phyloP scores from a whole-genome alignment of 306 rosid species.

The Glycine soja region DNA sequence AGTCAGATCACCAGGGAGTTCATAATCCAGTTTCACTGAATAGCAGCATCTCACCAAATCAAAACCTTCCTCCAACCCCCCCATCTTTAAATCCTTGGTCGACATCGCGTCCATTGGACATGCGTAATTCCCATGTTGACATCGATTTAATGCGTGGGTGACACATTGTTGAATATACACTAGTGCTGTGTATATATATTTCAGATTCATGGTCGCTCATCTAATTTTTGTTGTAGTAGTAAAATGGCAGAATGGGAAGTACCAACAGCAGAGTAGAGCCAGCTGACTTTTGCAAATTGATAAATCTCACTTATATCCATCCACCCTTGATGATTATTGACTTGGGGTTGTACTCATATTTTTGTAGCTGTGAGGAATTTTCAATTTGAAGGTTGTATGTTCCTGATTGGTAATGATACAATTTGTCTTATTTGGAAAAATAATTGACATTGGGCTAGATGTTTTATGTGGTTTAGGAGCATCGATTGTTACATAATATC shows the following conservation, averaged over 20 bases:
- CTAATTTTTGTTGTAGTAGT: conserved; percentile 57
- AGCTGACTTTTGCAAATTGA: conserved; percentile 52
- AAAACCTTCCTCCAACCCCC: conserved; percentile 59
- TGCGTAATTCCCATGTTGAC: conserved; percentile 78
- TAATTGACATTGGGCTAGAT: conserved; percentile 14
- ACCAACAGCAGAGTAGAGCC: conserved; percentile 52
- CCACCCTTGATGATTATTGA: conserved; percentile 39
- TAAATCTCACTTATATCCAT: conserved; percentile 49
- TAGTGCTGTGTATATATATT: conserved; percentile 52
- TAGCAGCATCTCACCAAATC: conserved; percentile 55
- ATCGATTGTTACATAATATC: not conserved
- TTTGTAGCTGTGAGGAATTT: conserved; percentile 52
- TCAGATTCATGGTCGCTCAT: conserved; percentile 45
- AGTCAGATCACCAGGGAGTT: conserved; percentile 63
- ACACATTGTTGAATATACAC: conserved; percentile 18
- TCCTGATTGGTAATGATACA: conserved; percentile 41
- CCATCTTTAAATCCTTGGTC: conserved; percentile 72
- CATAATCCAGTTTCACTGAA: conserved; percentile 58
- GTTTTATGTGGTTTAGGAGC: conserved; percentile 35
- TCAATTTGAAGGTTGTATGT: conserved; percentile 43
- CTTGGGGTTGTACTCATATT: conserved; percentile 58
- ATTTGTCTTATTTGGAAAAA: conserved; percentile 28
- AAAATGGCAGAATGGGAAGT: conserved; percentile 51
- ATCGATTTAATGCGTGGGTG: conserved; percentile 92
- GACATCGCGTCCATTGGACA: conserved; percentile 63